Base-by-base conservation (phyloP, 495 filamentous ascomycete species). In the Chaetomium tenue region DNA sequence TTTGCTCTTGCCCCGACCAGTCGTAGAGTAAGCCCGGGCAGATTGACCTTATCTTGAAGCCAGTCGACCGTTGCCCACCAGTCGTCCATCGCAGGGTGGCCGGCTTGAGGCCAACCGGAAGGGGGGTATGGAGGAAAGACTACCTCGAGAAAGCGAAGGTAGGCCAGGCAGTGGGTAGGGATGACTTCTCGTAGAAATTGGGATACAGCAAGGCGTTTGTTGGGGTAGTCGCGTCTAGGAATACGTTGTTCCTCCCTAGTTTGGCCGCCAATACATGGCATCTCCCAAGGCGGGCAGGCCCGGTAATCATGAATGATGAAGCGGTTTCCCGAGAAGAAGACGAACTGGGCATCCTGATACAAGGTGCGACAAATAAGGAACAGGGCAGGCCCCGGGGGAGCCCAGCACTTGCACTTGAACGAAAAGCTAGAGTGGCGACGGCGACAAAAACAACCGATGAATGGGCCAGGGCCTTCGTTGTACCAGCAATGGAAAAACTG, bases 391-490 rank as follows among this genome's bases (percentile, higher is more conserved):
- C 58, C 53, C 3, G 58, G 64, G 28, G 64, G 64, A 28, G 42
- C 58, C 64, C 64, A 66, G 25, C 64, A 66, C 22, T 47, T 66
- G 53, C 60, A 67, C 11, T 22, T 58, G 6, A 58, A 50, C 4
- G 65, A 63, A 39, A 63, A 63, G 23, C 60, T 25, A n/a, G 53
- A 15, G 60, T 67, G 65, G 18, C 61, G 65, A 44, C 58, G 60
- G n/a, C 33, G 53, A 30, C 53, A 56, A 39, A 56, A 56, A 11
- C 53, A 56, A 23, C 53, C 53, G 33, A 61, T 44, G 54, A 58
- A 61, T 16, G 46, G n/a, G n/a, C 58, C 8, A 28, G 46, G 5
- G 3, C 11, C 26, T 12, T 23, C 22, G 48, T 26, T 8, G 48
- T 48, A 22, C 42, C 40, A 30, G 23, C 56, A 58, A 18, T 15